Evolutionary conservation across 371 early-diverging fungal genomes (phyloP).

Genomic region (Mucor saturninus): DNA sequence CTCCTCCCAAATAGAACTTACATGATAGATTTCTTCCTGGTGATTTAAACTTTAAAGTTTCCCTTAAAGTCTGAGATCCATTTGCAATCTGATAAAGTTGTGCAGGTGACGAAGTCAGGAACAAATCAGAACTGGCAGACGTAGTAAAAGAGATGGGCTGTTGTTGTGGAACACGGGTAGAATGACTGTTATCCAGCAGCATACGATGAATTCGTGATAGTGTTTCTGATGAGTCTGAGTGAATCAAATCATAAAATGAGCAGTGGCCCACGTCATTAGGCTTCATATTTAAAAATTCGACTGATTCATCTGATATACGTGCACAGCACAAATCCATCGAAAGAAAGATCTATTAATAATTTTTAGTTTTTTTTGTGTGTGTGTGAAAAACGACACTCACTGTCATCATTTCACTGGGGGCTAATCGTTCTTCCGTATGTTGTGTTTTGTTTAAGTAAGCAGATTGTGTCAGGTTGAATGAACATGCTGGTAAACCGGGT

Average conservation of each 20-base stretch:
- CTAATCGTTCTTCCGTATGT: neutral
- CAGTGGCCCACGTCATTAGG: slow-evolving; percentile 23
- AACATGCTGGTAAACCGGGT: slow-evolving; percentile 9
- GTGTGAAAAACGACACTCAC: slow-evolving; percentile 10
- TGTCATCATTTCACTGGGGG: slow-evolving; percentile 18
- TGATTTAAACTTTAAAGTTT: slow-evolving; percentile 23
- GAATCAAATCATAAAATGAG: slow-evolving; percentile 28
- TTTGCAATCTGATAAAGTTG: slow-evolving; percentile 25
- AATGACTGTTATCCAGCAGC: slow-evolving; percentile 25
- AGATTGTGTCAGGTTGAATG: slow-evolving; percentile 22
- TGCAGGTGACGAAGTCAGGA: slow-evolving; percentile 20
- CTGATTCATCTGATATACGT: slow-evolving; percentile 27
- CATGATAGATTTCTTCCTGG: slow-evolving; percentile 19
- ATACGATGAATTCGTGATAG: slow-evolving; percentile 20
- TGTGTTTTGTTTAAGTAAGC: neutral
- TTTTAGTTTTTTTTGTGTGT: slow-evolving; percentile 4
- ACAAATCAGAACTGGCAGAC: slow-evolving; percentile 21
- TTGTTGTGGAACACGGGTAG: neutral
- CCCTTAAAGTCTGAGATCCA: slow-evolving; percentile 29
- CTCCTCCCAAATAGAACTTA: slow-evolving; percentile 28
- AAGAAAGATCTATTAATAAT: slow-evolving; percentile 20
- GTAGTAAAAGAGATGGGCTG: slow-evolving; percentile 17
- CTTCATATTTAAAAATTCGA: slow-evolving; percentile 21
- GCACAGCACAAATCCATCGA: slow-evolving; percentile 33
- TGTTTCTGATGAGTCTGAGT: slow-evolving; percentile 17